Evolutionary conservation across 306 rosid species (phyloP).

Genomic region (Elaeagnus macrophylla): DNA sequence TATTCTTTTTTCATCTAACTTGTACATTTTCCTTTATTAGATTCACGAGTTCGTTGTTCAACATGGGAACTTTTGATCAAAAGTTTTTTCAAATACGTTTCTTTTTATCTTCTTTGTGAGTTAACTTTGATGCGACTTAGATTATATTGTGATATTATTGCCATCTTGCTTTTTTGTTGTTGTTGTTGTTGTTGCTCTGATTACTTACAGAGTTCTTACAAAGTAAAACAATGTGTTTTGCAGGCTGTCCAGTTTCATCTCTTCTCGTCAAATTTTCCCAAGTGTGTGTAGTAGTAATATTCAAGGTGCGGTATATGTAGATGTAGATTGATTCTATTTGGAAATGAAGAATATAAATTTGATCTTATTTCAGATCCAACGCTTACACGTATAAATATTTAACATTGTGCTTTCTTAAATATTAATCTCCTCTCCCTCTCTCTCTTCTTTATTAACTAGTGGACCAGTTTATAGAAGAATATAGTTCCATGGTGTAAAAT

Average conservation of each 20-base stretch:
- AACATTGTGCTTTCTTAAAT: constrained; percentile 29
- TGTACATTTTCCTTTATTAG: too few species aligned
- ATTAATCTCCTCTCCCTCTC: constrained; percentile 27
- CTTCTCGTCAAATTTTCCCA: constrained; percentile 17
- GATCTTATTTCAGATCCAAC: constrained; percentile 34
- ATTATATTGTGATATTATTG: too few species aligned
- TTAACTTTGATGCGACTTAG: too few species aligned
- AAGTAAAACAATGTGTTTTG: constrained; percentile 20
- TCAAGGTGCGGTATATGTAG: constrained; percentile 28
- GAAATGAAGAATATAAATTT: constrained; percentile 43
- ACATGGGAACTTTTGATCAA: too few species aligned
- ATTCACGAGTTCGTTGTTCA: too few species aligned
- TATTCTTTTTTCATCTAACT: too few species aligned
- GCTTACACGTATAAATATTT: constrained; percentile 41
- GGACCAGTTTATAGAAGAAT: too few species aligned
- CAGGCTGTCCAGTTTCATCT: constrained; percentile 24
- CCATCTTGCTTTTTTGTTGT: neutral
- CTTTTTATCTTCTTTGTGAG: too few species aligned
- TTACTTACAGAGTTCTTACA: neutral
- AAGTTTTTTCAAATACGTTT: too few species aligned
- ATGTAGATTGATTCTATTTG: constrained; percentile 33
- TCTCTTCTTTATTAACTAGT: too few species aligned
- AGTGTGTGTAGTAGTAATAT: constrained; percentile 22
- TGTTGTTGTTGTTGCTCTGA: neutral
- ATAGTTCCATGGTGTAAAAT: too few species aligned